Evolutionary conservation across 805 yeast species (phyloP).

Genomic region (Ogataea nitratoaversa): DNA sequence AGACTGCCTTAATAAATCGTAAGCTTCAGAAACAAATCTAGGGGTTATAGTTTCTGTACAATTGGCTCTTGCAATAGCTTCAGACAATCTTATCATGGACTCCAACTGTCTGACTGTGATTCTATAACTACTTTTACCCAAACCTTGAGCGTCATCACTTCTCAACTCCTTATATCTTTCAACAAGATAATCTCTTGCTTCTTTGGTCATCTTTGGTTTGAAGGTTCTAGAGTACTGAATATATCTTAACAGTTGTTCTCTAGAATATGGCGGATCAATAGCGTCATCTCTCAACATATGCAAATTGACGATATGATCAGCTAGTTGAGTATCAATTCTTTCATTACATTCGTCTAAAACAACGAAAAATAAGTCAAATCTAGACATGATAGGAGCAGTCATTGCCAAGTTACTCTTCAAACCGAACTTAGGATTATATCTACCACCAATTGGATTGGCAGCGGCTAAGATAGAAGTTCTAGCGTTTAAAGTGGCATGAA

Average conservation of each 20-base stretch:
- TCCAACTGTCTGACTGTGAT: slow-evolving; percentile 97
- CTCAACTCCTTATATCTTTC: slow-evolving; percentile 80
- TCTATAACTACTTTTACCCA: slow-evolving; percentile 80
- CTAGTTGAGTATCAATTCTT: slow-evolving; percentile 81
- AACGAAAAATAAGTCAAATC: slow-evolving; percentile 94
- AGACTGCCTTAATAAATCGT: slow-evolving; percentile 81
- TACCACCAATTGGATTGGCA: slow-evolving; percentile 97
- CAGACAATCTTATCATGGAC: slow-evolving; percentile 86
- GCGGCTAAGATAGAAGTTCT: slow-evolving; percentile 96
- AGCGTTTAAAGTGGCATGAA: slow-evolving; percentile 95
- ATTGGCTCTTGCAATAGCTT: slow-evolving; percentile 95
- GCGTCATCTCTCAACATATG: slow-evolving; percentile 92
- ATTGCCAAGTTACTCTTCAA: slow-evolving; percentile 82
- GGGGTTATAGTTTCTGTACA: slow-evolving; percentile 86
- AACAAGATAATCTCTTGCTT: slow-evolving; percentile 74
- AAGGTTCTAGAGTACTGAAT: slow-evolving; percentile 90
- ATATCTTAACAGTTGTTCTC: slow-evolving; percentile 83
- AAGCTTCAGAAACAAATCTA: slow-evolving; percentile 88
- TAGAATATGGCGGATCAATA: slow-evolving; percentile 80
- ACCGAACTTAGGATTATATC: slow-evolving; percentile 84
- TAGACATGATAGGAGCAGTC: slow-evolving; percentile 99
- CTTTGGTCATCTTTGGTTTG: slow-evolving; percentile 81
- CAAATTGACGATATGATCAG: slow-evolving; percentile 86
- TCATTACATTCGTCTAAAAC: slow-evolving; percentile 94
- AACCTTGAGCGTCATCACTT: slow-evolving; percentile 85